Percentiles rank a stretch among this genome's conserved stretches.
phyloP scores from a whole-genome alignment of 495 filamentous ascomycete genomes.

The Glarea lozoyensis region DNA sequence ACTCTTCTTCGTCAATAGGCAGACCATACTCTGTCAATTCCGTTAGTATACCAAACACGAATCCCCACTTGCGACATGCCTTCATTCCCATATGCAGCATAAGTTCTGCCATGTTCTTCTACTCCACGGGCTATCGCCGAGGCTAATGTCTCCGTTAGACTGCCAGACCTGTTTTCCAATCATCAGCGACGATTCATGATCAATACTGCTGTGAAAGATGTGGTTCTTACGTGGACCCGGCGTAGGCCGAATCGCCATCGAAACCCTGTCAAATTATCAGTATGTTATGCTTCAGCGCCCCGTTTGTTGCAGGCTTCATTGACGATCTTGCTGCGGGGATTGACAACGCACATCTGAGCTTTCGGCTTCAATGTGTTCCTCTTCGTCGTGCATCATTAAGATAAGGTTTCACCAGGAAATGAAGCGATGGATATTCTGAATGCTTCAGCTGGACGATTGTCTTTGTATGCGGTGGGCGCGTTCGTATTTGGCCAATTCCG shows the following conservation, averaged over 20 bases:
- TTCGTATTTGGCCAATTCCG: too few relatives aligned
- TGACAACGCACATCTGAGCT: not conserved
- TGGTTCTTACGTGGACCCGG: conserved; percentile 2
- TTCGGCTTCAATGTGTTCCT: conserved; percentile 5
- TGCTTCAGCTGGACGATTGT: too few relatives aligned
- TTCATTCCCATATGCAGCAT: conserved; percentile 11
- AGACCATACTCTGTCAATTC: conserved; percentile 17
- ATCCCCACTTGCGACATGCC: conserved; percentile 4
- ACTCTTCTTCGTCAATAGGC: conserved; percentile 18
- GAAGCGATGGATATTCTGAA: too few relatives aligned
- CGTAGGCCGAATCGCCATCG: conserved; percentile 9
- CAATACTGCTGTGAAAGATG: not conserved
- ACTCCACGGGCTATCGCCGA: conserved; percentile 7
- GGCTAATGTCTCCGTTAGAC: conserved; percentile 7
- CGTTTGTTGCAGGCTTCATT: too few relatives aligned
- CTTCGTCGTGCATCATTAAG: not conserved
- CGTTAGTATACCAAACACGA: not conserved
- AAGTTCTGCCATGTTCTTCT: conserved; percentile 14
- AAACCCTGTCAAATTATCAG: conserved; percentile 1
- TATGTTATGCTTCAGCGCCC: not conserved
- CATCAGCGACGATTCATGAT: too few relatives aligned
- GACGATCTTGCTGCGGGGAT: too few relatives aligned
- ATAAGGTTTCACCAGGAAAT: too few relatives aligned
- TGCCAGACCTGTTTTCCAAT: not conserved
- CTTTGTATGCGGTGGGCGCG: too few relatives aligned